Percentiles rank a stretch among this genome's conserved stretches.
Conservation (phyloP, 1,139 yeast genomes). For the Sporopachydermia cereana region DNA sequence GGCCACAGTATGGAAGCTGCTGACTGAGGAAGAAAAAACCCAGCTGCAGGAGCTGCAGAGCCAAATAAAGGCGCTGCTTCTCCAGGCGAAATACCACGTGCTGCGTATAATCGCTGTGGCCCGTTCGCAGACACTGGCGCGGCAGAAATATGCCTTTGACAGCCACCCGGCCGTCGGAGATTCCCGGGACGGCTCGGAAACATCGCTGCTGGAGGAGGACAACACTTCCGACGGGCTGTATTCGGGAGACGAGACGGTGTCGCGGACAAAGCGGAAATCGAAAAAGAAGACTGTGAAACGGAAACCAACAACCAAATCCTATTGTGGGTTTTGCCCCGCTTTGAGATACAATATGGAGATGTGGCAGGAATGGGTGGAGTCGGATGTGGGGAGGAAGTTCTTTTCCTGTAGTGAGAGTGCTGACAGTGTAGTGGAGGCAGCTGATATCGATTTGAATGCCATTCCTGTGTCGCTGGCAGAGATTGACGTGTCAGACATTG, state of each 20-base stretch:
- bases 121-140: neutral
- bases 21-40: neutral
- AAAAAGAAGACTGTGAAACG: neutral
- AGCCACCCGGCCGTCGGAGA: neutral
- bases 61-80: neutral
- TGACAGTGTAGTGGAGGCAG: neutral
- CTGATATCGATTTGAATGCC: conserved; percentile 4
- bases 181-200: neutral
- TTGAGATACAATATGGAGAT: neutral
- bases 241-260: neutral
- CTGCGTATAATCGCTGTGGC: neutral
- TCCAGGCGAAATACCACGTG: neutral
- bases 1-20: neutral
- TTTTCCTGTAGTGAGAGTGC: neutral
- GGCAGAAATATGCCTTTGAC: neutral
- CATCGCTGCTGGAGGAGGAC: neutral
- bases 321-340: neutral
- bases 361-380: conserved; percentile 4
- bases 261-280: neutral
- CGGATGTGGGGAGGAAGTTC: neutral
- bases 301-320: neutral
- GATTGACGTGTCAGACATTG: neutral
- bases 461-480: neutral
- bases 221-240: conserved; percentile 4
- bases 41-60: neutral